Evolutionary conservation across 2,329 filamentous ascomycete species (phyloP), one percentile per base, ranked within the genome.

Genomic region (Cordyceps tenuipes): DNA sequence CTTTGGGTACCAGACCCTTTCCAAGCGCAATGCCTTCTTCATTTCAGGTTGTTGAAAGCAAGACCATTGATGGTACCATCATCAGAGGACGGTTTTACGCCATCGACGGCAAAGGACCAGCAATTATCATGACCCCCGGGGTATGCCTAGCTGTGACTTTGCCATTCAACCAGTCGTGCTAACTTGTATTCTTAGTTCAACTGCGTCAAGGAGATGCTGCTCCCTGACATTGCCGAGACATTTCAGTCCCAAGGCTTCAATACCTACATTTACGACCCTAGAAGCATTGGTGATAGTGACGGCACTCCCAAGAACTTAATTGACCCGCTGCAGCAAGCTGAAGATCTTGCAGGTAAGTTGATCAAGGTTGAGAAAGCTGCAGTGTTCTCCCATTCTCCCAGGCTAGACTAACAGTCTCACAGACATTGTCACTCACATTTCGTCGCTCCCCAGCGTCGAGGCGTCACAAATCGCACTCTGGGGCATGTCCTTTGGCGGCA

Each of bases 361-460:
- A 3, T 8, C 29, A 6, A 29, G 5, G 29, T 5, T 29, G 29
- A 29, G 29, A 3, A 29, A 29, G 5, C 7, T 6, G 29, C 7
- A 5, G 5, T 29, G 29, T 5, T 7, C 7, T 29, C 7, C 29
- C 29, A 5, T 5, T 7, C 7, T 29, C 7, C 29, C 29, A 5
- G 29, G 29, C 29, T 29, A 1, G 29, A 19, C 10, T 54, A 21
- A 54, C 31, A 19, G 4, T 1, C 19, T 8, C 7, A 5, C 8
- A 54, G 52, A 54, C 6, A 54, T 54, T 15, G 75, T 82, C 61
- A 78, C 79, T 4, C 75, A 71, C 26, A 72, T 82, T 60, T 77
- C 77, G 68, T 68, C 76, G 7, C 62, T 74, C 13, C 73, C 72
- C 1, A 72, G 76, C 52, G 70, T 77, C 2, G 68, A 71, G 44